A percentile compares a stretch with the other conserved stretches of the same genome.
phyloP scores from a whole-genome alignment of 306 rosid species.

The Cucurbita ficifolia region DNA sequence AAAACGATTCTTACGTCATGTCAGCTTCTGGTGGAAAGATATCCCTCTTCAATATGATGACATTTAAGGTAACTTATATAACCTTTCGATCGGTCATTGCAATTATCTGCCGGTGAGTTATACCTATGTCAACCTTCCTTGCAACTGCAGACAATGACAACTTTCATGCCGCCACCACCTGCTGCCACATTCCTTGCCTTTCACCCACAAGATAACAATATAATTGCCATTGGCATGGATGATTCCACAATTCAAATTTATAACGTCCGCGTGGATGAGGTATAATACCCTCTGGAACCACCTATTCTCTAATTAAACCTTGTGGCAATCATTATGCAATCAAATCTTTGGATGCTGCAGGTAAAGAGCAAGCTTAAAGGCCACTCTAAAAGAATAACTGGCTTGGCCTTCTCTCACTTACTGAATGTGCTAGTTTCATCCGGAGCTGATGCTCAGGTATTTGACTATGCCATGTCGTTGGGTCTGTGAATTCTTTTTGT shows the following conservation, averaged over 20 bases:
- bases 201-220: slow-evolving; percentile 93
- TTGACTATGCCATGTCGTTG: background rate
- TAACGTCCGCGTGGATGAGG: slow-evolving; percentile 95
- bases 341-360: slow-evolving; percentile 28
- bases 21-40: slow-evolving; percentile 97
- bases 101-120: background rate
- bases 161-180: slow-evolving; percentile 97
- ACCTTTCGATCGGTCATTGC: background rate
- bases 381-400: slow-evolving; percentile 87
- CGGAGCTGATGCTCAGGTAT: slow-evolving; percentile 96
- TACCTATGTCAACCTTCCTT: slow-evolving; percentile 22
- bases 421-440: slow-evolving; percentile 78
- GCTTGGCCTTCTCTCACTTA: slow-evolving; percentile 86
- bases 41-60: slow-evolving; percentile 94
- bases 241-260: slow-evolving; percentile 94
- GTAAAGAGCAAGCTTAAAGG: slow-evolving; percentile 97
- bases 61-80: slow-evolving; percentile 54
- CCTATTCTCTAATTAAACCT: slow-evolving; percentile 3
- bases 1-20: slow-evolving; percentile 95
- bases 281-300: slow-evolving; percentile 14
- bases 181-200: slow-evolving; percentile 97
- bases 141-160: slow-evolving; percentile 81
- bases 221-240: slow-evolving; percentile 96
- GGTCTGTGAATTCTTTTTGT: background rate
- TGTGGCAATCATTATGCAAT: slow-evolving; percentile 10